Base-by-base conservation (phyloP, 441 rosid species). In the Codiaeum variegatum region DNA sequence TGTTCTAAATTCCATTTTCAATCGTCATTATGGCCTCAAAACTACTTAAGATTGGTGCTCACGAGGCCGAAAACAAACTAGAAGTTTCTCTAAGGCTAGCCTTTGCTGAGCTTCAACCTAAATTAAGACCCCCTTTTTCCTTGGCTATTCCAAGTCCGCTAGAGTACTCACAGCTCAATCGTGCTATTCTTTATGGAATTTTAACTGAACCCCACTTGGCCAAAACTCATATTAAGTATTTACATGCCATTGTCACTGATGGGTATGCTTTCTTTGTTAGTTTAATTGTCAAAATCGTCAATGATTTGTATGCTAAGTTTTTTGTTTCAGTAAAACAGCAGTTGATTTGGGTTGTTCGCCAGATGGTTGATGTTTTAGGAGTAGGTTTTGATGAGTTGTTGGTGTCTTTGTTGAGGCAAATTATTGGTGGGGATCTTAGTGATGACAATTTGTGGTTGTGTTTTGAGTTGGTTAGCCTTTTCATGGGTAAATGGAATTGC, bases 381-480 rank as follows among this genome's bases (percentile, higher is more conserved):
- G 79, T 81, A 5, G 93, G 94, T n/a, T 61, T 87, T 64, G 87
- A 86, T 73, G 84, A 76, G 24, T 79, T 92, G 75, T 65, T 92
- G 73, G 82, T 85, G 38, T 75, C 76, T 49, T 78, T 94, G 69
- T 69, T 94, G 66, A 79, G 98, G 82, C 82, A 85, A 65, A 86
- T 87, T 40, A 85, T 80, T 51, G 86, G 86, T 73, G 91, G 93
- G 31, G 98, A 92, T 78, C 86, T 83, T 46, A 70, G 87, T 47
- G 89, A 88, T 64, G 83, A 82, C 60, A 94, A 91, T 83, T 73
- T 90, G 76, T 91, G 96, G 94, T 78, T 94, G 76, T 90, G 91
- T 70, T 90, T 77, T 73, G 97, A 88, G 80, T 65, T 90, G 75
- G 93, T 80, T 61, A 83, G 72, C 36, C 72, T 91, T 76, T 87